Evolutionary conservation across 73 alveolate genomes (phyloP).

Genomic region (Paramecium biaurelia): DNA sequence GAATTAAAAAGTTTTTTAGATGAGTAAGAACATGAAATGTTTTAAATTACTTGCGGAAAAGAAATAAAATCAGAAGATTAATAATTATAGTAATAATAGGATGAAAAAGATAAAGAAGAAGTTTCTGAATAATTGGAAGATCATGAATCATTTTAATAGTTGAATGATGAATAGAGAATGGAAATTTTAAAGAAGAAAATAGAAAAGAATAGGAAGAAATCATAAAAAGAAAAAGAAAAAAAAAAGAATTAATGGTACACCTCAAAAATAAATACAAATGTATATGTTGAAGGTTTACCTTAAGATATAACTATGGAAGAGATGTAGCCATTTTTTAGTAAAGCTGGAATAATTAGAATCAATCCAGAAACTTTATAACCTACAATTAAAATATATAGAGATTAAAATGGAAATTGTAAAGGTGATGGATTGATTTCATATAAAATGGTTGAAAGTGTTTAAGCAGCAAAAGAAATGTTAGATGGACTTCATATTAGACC

Average conservation of each 20-base stretch:
- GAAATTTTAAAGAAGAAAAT: background rate
- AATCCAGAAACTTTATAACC: slow-evolving; percentile 75
- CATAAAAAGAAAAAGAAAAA: slow-evolving; percentile 73
- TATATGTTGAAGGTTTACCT: slow-evolving; percentile 87
- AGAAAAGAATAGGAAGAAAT: slow-evolving; percentile 70
- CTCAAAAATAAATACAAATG: slow-evolving; percentile 75
- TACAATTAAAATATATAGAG: slow-evolving; percentile 71
- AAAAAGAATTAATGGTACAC: slow-evolving; percentile 81
- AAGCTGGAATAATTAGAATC: slow-evolving; percentile 82
- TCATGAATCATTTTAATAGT: background rate
- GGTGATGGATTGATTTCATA: slow-evolving; percentile 87
- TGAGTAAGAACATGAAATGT: slow-evolving; percentile 50
- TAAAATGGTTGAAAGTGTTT: slow-evolving; percentile 75
- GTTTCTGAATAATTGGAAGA: background rate
- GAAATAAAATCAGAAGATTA: background rate
- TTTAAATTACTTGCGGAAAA: background rate
- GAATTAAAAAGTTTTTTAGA: slow-evolving; percentile 65
- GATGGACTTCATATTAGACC: slow-evolving; percentile 62
- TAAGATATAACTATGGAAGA: slow-evolving; percentile 71
- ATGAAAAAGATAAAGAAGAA: slow-evolving; percentile 49
- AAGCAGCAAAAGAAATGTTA: slow-evolving; percentile 79
- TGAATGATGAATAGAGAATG: slow-evolving; percentile 17
- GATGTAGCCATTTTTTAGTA: slow-evolving; percentile 67
- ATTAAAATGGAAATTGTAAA: slow-evolving; percentile 64
- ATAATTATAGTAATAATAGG: background rate